Base-by-base conservation (phyloP, 768 basidiomycete species). In the Suillus subaureus region DNA sequence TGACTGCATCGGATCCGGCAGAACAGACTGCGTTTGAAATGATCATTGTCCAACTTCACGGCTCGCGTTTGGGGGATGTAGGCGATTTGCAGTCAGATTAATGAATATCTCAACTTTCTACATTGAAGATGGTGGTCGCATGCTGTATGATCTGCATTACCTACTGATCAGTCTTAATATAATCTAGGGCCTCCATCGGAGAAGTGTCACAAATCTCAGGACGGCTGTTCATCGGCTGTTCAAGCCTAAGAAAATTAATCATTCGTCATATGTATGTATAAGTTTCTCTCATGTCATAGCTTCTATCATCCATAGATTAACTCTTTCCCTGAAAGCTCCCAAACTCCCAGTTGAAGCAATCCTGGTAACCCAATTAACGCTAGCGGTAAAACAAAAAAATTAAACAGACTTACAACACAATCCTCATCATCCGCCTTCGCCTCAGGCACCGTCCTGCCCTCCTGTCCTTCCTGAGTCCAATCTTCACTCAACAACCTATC, bases 261-360 rank as follows among this genome's bases (percentile, higher is more conserved):
- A 60, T 42, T 28, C 57, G 8, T 26, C 23, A 12, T 40, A 40
- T 58, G 13, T 57, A 26, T 3, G 6, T 26, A 11, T 8, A 18
- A 16, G 57, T 40, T 11, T 40, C 39, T 26, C 56, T 35, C 13
- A 37, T 23, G 54, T 12, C 35, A 23, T 39, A 26, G 57, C 37
- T 18, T 26, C 15, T 23, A 39, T 39, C 4, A 58, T 21, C 16
- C n/a, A 23, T 47, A 16, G 7, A 21, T 61, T 56, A 66, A 45
- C 42, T 64, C 31, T 3, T 1, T n/a, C 42, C 45, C 28, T 61
- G 67, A 60, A 72, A 84, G 65, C 83, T 74, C 6, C 83, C 88
- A 72, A 80, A 91, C 64, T 91, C 87, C 91, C 91, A 92, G 69
- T 80, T 86, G 68, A 82, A 91, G 71, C 91, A 92, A 69, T 92